Evolutionary conservation across 345 rosid genomes (phyloP), one percentile per base, ranked within the genome.

Genomic region (Salix exigua): DNA sequence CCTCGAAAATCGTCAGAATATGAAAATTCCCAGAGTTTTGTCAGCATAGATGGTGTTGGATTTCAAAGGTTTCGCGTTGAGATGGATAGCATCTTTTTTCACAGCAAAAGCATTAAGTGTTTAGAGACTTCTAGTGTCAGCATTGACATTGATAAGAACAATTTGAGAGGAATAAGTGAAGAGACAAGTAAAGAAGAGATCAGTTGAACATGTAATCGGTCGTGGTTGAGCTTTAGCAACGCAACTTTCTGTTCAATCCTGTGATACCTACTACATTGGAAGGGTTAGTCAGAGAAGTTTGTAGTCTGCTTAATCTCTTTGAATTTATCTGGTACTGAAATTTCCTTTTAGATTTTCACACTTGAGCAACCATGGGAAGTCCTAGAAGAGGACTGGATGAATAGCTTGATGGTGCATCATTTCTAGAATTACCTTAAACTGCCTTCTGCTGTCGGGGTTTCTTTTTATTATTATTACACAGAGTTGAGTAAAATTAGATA

Each of bases 61-160:
- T 81, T 83, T 21, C 88, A 88, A n/a, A 86, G 78, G 73, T 91
- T 91, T 75, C 83, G n/a, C 0, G 73, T 88, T 18, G 90, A 89
- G 30, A 76, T 88, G 87, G 95, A 89, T 40, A 80, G 84, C 51
- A 7, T 76, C 64, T 86, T 84, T 1, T 82, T 84, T 73, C 83
- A 72, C 53, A 82, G 83, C 61, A 26, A 78, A 18, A 81, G 87
- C 86, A 60, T 88, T 58, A 82, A 85, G 83, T 79, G 85, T 75
- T 82, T 91, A 19, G 89, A 88, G 72, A 65, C 63, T 21, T 23
- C 68, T 9, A 87, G 79, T 68, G 14, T 79, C 67, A 73, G 84
- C 79, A 35, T 87, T 48, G 87, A 88, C 44, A 66, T 74, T 68
- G 85, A 83, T 75, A 60, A 68, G 71, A 72, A 48, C 70, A 77